A percentile compares a stretch with the other conserved stretches of the same genome.
These are phyloP conservation scores for Lanmaoa rubissima DNA, from an alignment of 768 basidiomycete genomes.

Conservation along the genomic window DNA sequence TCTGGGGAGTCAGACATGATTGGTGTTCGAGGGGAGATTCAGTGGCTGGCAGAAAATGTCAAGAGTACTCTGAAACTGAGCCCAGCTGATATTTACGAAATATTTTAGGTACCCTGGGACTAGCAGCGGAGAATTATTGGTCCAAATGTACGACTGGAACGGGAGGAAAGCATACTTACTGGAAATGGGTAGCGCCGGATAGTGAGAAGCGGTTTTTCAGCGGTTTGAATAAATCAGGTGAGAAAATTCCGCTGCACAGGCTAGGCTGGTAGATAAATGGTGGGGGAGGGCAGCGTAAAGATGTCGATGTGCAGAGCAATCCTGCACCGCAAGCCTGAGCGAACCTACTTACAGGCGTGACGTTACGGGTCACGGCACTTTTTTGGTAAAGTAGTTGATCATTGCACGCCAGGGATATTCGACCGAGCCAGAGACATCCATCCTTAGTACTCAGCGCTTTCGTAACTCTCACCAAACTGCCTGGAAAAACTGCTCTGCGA, in stretches of 20 bases:
- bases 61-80: slow-evolving; percentile 1
- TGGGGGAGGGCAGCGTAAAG: slow-evolving; percentile 9
- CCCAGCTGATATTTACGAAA: slow-evolving; percentile 5
- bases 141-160: slow-evolving; percentile 1
- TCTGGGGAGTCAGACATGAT: slow-evolving; percentile 38
- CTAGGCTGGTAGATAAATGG: slow-evolving; percentile 10
- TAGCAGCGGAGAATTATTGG: slow-evolving; percentile 10
- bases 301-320: slow-evolving; percentile 26
- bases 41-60: slow-evolving; percentile 19
- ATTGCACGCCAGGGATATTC: slow-evolving; percentile 24
- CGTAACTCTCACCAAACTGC: background rate
- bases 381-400: slow-evolving; percentile 35
- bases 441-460: no score
- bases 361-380: slow-evolving; percentile 35
- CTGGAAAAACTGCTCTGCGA: background rate
- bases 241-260: slow-evolving; percentile 6
- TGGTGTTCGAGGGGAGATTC: slow-evolving; percentile 9
- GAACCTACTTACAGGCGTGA: slow-evolving; percentile 39
- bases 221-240: slow-evolving; percentile 12
- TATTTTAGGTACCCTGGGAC: slow-evolving; percentile 1
- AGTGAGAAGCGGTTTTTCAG: slow-evolving; percentile 7
- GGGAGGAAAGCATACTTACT: slow-evolving; percentile 15
- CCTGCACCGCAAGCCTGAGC: slow-evolving; percentile 27
- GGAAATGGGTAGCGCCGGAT: slow-evolving; percentile 7
- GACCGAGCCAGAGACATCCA: background rate